Evolutionary conservation across 1,284 basidiomycete species (phyloP).

Genomic region (Trichosporon faecale): DNA sequence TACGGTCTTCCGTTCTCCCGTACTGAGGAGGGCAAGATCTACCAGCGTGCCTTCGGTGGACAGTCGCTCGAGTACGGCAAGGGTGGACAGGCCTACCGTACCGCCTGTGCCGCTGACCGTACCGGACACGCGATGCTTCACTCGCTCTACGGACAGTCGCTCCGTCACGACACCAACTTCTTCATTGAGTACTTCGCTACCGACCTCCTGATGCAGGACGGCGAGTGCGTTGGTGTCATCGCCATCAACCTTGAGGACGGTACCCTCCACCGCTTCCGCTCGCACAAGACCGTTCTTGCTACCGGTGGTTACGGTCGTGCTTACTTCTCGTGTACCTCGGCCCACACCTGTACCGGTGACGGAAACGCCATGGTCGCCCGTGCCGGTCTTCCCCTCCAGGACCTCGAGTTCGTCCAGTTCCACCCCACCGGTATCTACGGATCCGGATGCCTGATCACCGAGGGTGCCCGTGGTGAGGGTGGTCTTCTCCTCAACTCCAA

Average conservation of each 20-base stretch:
- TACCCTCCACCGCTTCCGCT: slow-evolving; percentile 95
- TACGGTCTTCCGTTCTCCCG: slow-evolving; percentile 98
- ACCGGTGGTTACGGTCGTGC: slow-evolving; percentile 98
- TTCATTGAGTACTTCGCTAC: slow-evolving; percentile 99
- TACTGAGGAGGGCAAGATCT: slow-evolving; percentile 99
- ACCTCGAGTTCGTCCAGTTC: slow-evolving; percentile 99
- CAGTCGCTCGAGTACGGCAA: slow-evolving; percentile 97
- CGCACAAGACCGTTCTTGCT: slow-evolving; percentile 97
- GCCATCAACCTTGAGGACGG: slow-evolving; percentile 99
- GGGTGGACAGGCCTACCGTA: slow-evolving; percentile 98
- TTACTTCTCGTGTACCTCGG: slow-evolving; percentile 98
- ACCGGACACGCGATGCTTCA: slow-evolving; percentile 98
- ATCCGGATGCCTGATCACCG: slow-evolving; percentile 97
- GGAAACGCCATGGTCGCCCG: slow-evolving; percentile 98
- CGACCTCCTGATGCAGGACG: slow-evolving; percentile 97
- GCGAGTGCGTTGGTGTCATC: slow-evolving; percentile 98
- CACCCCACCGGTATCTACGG: slow-evolving; percentile 99
- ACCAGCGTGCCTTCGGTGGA: slow-evolving; percentile 98
- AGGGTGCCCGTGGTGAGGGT: slow-evolving; percentile 97
- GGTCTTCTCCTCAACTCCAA: slow-evolving; percentile 98
- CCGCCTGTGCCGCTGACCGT: slow-evolving; percentile 97
- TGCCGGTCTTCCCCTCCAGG: slow-evolving; percentile 94
- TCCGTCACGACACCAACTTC: slow-evolving; percentile 99
- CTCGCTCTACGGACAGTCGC: slow-evolving; percentile 97
- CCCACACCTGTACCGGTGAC: slow-evolving; percentile 98